These are phyloP conservation scores for Metschnikowia kunwiensis DNA, from an alignment of 805 yeast genomes.

Conservation along the genomic window DNA sequence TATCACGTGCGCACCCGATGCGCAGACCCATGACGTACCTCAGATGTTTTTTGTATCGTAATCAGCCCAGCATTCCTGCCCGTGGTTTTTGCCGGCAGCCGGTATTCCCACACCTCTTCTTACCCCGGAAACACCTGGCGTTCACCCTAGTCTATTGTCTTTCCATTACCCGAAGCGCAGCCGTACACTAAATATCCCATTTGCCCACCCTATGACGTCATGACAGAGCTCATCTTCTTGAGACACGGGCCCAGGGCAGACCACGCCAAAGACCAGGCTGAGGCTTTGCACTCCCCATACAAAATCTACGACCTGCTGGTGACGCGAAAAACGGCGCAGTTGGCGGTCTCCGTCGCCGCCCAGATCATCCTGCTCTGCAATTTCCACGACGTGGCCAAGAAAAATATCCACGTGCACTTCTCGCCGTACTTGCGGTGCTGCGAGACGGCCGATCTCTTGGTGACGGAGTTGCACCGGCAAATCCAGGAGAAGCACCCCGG, in stretches of 20 bases:
- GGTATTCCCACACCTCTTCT: too few relatives aligned
- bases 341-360: constrained; percentile 27
- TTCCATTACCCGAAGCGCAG: too few relatives aligned
- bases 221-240: constrained; percentile 42
- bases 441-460: constrained; percentile 41
- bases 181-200: too few relatives aligned
- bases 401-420: constrained; percentile 35
- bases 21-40: too few relatives aligned
- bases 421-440: constrained; percentile 44
- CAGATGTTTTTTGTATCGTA: too few relatives aligned
- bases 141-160: too few relatives aligned
- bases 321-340: constrained; percentile 26
- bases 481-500: constrained; percentile 26
- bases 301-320: constrained; percentile 39
- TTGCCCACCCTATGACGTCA: constrained; percentile 15
- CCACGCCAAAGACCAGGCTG: constrained; percentile 28
- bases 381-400: constrained; percentile 16
- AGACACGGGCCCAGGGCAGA: constrained; percentile 45
- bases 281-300: constrained; percentile 28
- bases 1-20: too few relatives aligned
- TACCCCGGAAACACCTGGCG: too few relatives aligned
- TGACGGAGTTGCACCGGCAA: constrained; percentile 26
- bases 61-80: too few relatives aligned
- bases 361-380: constrained; percentile 25
- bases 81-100: too few relatives aligned